Conservation (phyloP, 768 basidiomycete genomes). For the Rhodosporidiobolus odoratus region DNA sequence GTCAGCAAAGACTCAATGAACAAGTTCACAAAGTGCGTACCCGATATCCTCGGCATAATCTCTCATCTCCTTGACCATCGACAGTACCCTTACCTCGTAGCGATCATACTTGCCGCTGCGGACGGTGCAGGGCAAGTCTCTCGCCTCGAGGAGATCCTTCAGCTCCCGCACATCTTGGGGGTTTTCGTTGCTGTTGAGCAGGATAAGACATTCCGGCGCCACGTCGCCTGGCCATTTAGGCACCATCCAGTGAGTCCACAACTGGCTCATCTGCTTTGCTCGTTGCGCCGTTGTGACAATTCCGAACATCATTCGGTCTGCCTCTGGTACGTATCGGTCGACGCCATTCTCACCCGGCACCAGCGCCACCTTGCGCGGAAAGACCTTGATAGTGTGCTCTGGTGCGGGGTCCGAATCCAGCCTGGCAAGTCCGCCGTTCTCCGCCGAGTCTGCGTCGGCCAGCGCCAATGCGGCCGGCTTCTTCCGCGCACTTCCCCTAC, state of each 20-base stretch:
- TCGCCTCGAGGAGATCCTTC: conserved; percentile 1
- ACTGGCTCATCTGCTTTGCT: conserved; percentile 28
- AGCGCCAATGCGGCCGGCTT: neutral
- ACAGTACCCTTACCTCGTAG: conserved; percentile 40
- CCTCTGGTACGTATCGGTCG: neutral
- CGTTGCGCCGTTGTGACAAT: conserved; percentile 32
- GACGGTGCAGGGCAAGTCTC: conserved; percentile 23
- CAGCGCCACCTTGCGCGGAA: conserved; percentile 17
- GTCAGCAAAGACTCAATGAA: neutral
- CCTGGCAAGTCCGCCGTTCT: neutral
- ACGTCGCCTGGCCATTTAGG: neutral
- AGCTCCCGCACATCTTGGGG: conserved; percentile 15
- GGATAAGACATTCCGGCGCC: conserved; percentile 31
- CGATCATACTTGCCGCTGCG: conserved; percentile 27
- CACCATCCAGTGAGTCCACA: conserved; percentile 31
- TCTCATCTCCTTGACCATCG: conserved; percentile 32
- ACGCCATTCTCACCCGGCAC: conserved; percentile 1
- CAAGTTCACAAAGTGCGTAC: conserved; percentile 3
- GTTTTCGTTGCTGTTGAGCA: conserved; percentile 30
- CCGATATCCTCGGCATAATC: conserved; percentile 22
- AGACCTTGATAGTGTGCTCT: conserved; percentile 9
- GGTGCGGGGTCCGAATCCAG: conserved; percentile 1
- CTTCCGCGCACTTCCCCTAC: neutral
- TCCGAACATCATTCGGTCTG: conserved; percentile 22
- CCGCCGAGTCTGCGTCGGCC: neutral